phyloP scores from a whole-genome alignment of 2,329 filamentous ascomycete species.

The Ophiostoma fasciatum region DNA sequence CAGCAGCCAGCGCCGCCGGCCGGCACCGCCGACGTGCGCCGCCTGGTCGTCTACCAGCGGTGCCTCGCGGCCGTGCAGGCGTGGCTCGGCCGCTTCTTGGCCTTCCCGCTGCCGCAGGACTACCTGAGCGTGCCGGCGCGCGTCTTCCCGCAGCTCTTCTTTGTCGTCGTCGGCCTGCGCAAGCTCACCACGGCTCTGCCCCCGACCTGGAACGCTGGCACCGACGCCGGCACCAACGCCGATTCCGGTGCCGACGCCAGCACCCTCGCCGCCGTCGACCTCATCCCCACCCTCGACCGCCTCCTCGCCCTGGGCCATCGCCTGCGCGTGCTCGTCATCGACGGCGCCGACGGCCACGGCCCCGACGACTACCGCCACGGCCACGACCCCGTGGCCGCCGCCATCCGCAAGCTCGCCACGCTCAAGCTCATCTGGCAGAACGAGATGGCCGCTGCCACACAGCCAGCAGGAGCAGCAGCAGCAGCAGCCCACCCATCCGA shows the following conservation, averaged over 20 bases:
- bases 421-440: slow-evolving; percentile 4
- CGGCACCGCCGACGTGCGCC: slow-evolving; percentile 2
- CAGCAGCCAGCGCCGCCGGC: too few species aligned
- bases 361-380: neutral
- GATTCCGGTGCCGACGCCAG: too few species aligned
- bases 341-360: too few species aligned
- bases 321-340: neutral
- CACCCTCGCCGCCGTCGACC: too few species aligned
- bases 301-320: slow-evolving; percentile 9
- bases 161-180: slow-evolving; percentile 7
- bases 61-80: slow-evolving; percentile 8
- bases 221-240: too few species aligned
- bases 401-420: neutral
- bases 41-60: slow-evolving; percentile 7
- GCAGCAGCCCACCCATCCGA: too few species aligned
- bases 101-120: slow-evolving; percentile 1
- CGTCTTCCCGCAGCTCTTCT: slow-evolving; percentile 5
- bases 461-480: too few species aligned
- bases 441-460: too few species aligned
- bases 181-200: too few species aligned
- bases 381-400: neutral
- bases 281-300: slow-evolving; percentile 16
- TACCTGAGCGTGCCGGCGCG: slow-evolving; percentile 2
- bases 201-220: slow-evolving; percentile 24
- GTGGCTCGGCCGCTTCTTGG: slow-evolving; percentile 8